Evolutionary conservation across 805 yeast genomes (phyloP).

Genomic region (Candida railenensis): DNA sequence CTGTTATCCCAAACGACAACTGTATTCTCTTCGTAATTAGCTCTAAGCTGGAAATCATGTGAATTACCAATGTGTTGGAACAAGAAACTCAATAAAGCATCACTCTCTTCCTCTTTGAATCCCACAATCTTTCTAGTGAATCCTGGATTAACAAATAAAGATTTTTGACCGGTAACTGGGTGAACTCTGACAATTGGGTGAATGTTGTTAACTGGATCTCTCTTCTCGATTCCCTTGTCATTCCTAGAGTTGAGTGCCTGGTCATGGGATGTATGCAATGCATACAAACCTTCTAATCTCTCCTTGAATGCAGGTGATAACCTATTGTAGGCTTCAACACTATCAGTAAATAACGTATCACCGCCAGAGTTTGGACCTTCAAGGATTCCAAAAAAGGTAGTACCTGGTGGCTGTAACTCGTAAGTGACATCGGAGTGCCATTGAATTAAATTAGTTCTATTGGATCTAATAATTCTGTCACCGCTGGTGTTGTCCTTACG

Average conservation of each 20-base stretch:
- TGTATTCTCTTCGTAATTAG: conserved; percentile 32
- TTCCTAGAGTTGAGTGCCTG: conserved; percentile 29
- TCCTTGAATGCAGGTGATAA: conserved; percentile 37
- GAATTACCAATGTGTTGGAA: conserved; percentile 29
- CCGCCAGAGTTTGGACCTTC: conserved; percentile 33
- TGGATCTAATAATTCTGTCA: conserved; percentile 8
- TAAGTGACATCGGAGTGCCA: conserved; percentile 41
- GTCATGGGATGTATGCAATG: conserved; percentile 34
- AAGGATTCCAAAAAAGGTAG: conserved; percentile 34
- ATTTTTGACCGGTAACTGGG: conserved; percentile 38
- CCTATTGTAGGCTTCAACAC: conserved; percentile 39
- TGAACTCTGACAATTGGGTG: conserved; percentile 41
- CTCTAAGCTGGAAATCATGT: conserved; percentile 40
- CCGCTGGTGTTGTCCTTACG: conserved; percentile 14
- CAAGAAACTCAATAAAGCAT: conserved; percentile 32
- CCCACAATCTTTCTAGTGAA: conserved; percentile 37
- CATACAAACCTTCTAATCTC: conserved; percentile 33
- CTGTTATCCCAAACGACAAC: conserved; percentile 43
- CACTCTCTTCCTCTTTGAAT: conserved; percentile 38
- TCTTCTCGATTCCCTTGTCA: conserved; percentile 29
- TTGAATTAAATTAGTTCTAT: conserved; percentile 26
- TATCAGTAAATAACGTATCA: conserved; percentile 39
- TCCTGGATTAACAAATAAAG: conserved; percentile 32
- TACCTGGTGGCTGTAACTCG: conserved; percentile 42
- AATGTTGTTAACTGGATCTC: conserved; percentile 34